These are phyloP conservation scores for Rubia balearica DNA, from an alignment of 305 asterid species.

Conservation along the genomic window DNA sequence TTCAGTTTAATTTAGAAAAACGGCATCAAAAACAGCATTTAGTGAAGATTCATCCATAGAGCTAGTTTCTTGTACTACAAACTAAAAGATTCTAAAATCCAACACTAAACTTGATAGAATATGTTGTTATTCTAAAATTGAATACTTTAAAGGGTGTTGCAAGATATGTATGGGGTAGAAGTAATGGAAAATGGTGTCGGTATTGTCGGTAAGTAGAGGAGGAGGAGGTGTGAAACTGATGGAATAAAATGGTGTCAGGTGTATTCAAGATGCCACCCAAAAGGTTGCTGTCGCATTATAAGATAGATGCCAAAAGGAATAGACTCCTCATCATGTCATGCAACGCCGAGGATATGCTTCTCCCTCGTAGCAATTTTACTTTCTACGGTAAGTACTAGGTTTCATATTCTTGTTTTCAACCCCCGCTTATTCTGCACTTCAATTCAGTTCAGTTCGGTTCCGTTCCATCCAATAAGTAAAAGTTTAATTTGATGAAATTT, in stretches of 20 bases:
- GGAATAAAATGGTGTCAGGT: constrained; percentile 35
- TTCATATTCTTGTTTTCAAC: not conserved
- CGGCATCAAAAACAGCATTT: not conserved
- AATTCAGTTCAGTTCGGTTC: too few species aligned
- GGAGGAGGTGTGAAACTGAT: not conserved
- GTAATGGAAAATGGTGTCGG: not conserved
- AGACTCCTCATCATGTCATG: constrained; percentile 69
- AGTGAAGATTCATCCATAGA: not conserved
- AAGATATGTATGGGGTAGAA: not conserved
- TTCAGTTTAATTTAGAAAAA: not conserved
- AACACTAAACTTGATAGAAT: not conserved
- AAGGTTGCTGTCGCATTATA: constrained; percentile 78
- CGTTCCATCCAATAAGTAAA: too few species aligned
- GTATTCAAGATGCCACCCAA: constrained; percentile 86
- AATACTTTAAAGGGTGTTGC: too few species aligned
- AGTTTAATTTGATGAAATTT: too few species aligned
- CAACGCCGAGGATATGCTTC: constrained; percentile 87
- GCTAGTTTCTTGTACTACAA: not conserved
- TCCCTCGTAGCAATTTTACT: constrained; percentile 78
- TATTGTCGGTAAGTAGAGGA: not conserved
- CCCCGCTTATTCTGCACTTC: too few species aligned
- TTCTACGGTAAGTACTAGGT: constrained; percentile 43
- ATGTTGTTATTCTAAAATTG: not conserved
- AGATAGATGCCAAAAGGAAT: constrained; percentile 46
- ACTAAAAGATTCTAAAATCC: not conserved